Percentiles rank a stretch among this genome's conserved stretches.
These are phyloP conservation scores for Crataegus laevigata DNA, from an alignment of 306 rosid species.

Conservation along the genomic window DNA sequence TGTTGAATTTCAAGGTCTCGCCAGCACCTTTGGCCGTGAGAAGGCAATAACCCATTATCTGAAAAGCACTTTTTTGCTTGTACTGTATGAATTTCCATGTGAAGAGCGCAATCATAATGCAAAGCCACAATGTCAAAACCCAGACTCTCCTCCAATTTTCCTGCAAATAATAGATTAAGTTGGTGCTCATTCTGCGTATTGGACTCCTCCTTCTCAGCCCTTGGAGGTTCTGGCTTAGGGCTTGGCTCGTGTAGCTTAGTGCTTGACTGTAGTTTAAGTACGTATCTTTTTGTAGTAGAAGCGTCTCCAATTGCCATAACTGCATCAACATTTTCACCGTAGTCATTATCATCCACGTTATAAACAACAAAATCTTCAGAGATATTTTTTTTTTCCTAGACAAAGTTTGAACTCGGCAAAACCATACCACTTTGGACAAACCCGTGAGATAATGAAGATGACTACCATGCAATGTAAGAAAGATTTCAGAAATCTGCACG, in stretches of 20 bases:
- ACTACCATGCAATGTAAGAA: too few relatives aligned
- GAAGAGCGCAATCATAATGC: conserved; percentile 73
- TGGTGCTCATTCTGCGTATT: conserved; percentile 61
- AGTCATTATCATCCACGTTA: neutral
- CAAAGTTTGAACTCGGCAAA: neutral
- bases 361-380: neutral
- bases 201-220: conserved; percentile 72
- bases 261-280: conserved; percentile 97
- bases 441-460: neutral
- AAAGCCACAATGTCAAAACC: conserved; percentile 67
- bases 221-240: conserved; percentile 92
- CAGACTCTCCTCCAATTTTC: conserved; percentile 93
- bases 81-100: conserved; percentile 81
- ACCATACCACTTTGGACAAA: neutral
- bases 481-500: neutral
- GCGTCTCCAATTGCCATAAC: conserved; percentile 98
- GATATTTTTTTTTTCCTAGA: too few relatives aligned
- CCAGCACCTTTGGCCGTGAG: conserved; percentile 83
- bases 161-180: conserved; percentile 65
- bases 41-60: conserved; percentile 84
- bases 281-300: conserved; percentile 88
- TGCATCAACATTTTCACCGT: conserved; percentile 30
- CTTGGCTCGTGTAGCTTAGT: conserved; percentile 96
- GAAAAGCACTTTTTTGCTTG: conserved; percentile 47
- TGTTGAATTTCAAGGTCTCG: conserved; percentile 92